A percentile compares a stretch with the other conserved stretches of the same genome.
Evolutionary conservation across 2,329 filamentous ascomycete species (phyloP).

Genomic region (Delphinella strobiligena): DNA sequence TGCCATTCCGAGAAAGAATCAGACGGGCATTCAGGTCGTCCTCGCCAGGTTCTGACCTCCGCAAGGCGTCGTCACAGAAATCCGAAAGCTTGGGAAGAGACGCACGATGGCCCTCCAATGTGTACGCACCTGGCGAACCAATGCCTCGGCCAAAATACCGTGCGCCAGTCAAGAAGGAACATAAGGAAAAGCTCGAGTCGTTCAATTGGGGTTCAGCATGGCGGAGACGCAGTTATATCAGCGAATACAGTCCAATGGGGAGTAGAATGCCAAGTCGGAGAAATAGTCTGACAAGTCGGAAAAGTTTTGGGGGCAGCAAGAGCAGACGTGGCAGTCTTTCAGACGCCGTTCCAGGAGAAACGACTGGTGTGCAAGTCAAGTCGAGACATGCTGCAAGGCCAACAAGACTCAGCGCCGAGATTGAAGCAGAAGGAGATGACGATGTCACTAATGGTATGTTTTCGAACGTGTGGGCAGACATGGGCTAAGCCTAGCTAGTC

Average conservation of each 20-base stretch:
- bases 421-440: slow-evolving; percentile 32
- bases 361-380: slow-evolving; percentile 11
- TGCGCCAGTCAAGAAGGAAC: slow-evolving; percentile 35
- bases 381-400: slow-evolving; percentile 13
- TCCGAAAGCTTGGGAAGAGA: slow-evolving; percentile 14
- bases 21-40: slow-evolving; percentile 29
- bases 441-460: slow-evolving; percentile 33
- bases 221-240: slow-evolving; percentile 32
- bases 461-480: not conserved
- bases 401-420: slow-evolving; percentile 21
- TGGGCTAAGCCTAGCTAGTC: slow-evolving; percentile 13
- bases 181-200: slow-evolving; percentile 37
- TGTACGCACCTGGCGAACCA: slow-evolving; percentile 39
- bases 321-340: slow-evolving; percentile 20
- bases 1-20: slow-evolving; percentile 35
- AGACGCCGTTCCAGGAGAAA: slow-evolving; percentile 12
- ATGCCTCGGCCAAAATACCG: slow-evolving; percentile 41
- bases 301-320: slow-evolving; percentile 14
- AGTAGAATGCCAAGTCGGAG: slow-evolving; percentile 31
- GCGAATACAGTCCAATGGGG: slow-evolving; percentile 37
- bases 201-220: slow-evolving; percentile 36
- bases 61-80: slow-evolving; percentile 13
- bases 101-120: slow-evolving; percentile 27
- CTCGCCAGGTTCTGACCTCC: slow-evolving; percentile 14
- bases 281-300: slow-evolving; percentile 14